Conservation (phyloP, 352 stramenopile genomes). For the Pilasporangium apinafurcum region DNA sequence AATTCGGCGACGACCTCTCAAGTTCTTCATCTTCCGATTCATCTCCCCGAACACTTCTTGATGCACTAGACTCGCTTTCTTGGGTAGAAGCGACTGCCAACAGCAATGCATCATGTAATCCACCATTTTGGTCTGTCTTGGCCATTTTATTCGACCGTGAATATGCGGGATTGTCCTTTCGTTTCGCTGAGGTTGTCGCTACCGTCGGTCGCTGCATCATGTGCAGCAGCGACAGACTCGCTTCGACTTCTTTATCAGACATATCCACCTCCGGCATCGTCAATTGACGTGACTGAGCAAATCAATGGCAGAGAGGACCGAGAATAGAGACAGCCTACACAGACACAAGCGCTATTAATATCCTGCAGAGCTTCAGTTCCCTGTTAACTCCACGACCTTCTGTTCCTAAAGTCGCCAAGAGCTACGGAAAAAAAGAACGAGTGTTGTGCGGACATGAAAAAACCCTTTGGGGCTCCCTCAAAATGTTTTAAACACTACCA, state of each 20-base stretch:
- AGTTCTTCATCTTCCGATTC: background rate
- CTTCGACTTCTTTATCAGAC: slow-evolving; percentile 51
- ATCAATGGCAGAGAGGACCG: background rate
- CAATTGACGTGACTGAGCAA: background rate
- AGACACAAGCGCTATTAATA: background rate
- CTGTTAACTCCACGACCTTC: no score
- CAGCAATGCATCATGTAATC: slow-evolving; percentile 28
- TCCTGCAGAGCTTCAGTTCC: no score
- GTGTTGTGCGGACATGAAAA: slow-evolving; percentile 9
- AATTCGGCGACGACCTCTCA: background rate
- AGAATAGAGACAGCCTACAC: background rate
- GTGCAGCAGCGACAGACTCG: slow-evolving; percentile 49
- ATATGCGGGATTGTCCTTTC: background rate
- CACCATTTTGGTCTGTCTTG: slow-evolving; percentile 8
- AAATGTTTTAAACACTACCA: slow-evolving; percentile 28
- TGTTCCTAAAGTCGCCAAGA: no score
- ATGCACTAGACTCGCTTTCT: slow-evolving; percentile 1
- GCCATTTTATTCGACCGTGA: slow-evolving; percentile 3
- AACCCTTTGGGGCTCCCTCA: slow-evolving; percentile 6
- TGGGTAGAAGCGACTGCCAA: slow-evolving; percentile 32
- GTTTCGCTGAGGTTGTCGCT: background rate
- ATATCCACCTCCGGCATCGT: slow-evolving; percentile 14
- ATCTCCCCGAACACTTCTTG: slow-evolving; percentile 6
- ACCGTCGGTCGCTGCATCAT: slow-evolving; percentile 37
- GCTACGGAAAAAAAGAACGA: slow-evolving; percentile 12